phyloP scores from a whole-genome alignment of 1,284 basidiomycete species.

The Exobasidium cylindrosporum region DNA sequence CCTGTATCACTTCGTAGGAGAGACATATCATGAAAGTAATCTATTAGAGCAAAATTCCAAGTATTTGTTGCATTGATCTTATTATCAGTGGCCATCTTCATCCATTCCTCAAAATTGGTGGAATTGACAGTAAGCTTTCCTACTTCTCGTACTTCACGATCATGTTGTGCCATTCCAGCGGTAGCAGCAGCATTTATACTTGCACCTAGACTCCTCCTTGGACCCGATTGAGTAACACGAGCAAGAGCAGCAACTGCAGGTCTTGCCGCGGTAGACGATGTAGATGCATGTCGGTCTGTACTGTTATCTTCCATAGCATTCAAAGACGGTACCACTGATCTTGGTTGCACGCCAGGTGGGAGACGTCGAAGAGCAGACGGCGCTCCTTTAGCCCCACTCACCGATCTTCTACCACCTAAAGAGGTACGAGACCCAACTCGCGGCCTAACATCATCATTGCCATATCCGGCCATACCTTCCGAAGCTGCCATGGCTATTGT shows the following conservation, averaged over 20 bases:
- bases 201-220: constrained; percentile 10
- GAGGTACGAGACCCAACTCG: background rate
- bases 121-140: constrained; percentile 42
- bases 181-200: constrained; percentile 5
- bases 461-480: background rate
- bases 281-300: background rate
- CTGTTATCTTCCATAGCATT: background rate
- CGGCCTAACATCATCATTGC: background rate
- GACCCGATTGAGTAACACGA: background rate
- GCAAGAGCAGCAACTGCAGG: constrained; percentile 10
- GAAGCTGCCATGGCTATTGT: background rate
- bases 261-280: background rate
- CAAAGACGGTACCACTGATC: constrained; percentile 3
- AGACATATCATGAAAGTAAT: constrained; percentile 99
- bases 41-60: constrained; percentile 96
- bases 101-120: constrained; percentile 79
- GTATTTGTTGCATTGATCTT: constrained; percentile 99
- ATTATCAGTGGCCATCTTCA: constrained; percentile 99
- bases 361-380: background rate
- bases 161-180: constrained; percentile 1
- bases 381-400: background rate
- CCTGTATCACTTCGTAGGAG: constrained; percentile 64
- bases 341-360: background rate
- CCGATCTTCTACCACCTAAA: background rate
- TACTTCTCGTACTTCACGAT: constrained; percentile 9